These are phyloP conservation scores for Forsythia viridissima DNA, from an alignment of 257 asterid genomes.

Conservation along the genomic window DNA sequence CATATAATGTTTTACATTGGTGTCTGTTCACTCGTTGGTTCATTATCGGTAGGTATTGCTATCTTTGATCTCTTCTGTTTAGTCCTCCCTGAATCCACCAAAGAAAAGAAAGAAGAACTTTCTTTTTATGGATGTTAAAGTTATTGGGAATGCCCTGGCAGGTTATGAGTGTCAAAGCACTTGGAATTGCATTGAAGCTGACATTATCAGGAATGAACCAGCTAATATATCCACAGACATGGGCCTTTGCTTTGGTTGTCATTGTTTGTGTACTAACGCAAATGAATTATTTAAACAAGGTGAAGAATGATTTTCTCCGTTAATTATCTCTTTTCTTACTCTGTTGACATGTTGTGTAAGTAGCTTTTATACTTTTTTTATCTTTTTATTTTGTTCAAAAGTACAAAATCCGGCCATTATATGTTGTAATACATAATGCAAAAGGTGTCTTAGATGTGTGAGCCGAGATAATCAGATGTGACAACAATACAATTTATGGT, in stretches of 20 bases:
- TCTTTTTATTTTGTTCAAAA: background rate
- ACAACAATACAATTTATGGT: background rate
- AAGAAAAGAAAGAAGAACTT: slow-evolving; percentile 2
- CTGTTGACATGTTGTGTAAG: background rate
- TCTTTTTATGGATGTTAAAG: slow-evolving; percentile 12
- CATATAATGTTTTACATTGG: slow-evolving; percentile 46
- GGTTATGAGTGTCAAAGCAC: slow-evolving; percentile 98
- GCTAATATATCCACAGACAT: slow-evolving; percentile 86
- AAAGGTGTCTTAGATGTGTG: background rate
- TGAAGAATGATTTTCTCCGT: slow-evolving; percentile 18
- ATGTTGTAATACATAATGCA: background rate
- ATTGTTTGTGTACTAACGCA: slow-evolving; percentile 75
- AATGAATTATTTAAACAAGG: slow-evolving; percentile 94
- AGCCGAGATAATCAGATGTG: background rate
- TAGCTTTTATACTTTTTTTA: background rate
- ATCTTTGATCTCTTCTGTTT: background rate
- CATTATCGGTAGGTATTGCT: slow-evolving; percentile 21
- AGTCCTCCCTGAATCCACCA: background rate
- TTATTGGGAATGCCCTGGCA: slow-evolving; percentile 34
- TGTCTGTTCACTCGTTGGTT: slow-evolving; percentile 46
- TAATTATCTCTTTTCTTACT: background rate
- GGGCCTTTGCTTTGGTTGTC: slow-evolving; percentile 80
- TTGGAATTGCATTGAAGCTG: slow-evolving; percentile 92
- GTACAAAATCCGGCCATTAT: background rate
- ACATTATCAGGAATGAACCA: slow-evolving; percentile 91